Evolutionary conservation across 192 early-diverging fungal genomes (phyloP).

Genomic region (Coemansia guatemalensis): DNA sequence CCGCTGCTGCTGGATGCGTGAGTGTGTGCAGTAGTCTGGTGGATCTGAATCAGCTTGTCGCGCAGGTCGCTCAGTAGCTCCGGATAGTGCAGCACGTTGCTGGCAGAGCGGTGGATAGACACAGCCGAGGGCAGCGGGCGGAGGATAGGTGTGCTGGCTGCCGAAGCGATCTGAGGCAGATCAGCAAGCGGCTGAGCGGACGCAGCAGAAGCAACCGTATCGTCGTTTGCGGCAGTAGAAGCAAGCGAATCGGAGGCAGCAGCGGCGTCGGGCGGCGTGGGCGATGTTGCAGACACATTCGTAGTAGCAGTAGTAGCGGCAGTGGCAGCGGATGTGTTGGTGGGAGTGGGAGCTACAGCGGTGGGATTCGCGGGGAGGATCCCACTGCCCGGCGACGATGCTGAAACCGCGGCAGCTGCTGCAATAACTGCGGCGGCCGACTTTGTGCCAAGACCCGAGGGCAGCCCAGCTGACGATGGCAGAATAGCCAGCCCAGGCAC

Average conservation of each 20-base stretch:
- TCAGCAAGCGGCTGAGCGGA: conserved; percentile 2
- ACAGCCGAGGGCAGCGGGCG: conserved; percentile 19
- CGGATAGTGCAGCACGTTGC: conserved; percentile 55
- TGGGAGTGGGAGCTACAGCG: no score
- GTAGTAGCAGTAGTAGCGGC: conserved; percentile 9
- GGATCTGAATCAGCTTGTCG: conserved; percentile 49
- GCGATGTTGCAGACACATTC: conserved; percentile 8
- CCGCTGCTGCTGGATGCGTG: conserved; percentile 32
- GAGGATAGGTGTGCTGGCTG: conserved; percentile 42
- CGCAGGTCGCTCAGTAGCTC: conserved; percentile 54
- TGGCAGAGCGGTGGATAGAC: conserved; percentile 50
- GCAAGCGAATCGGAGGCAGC: conserved; percentile 14
- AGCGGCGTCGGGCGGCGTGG: conserved; percentile 5
- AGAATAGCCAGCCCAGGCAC: conserved; percentile 41
- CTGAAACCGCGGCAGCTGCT: conserved; percentile 26
- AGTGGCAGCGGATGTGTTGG: conserved; percentile 2
- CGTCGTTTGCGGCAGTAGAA: conserved; percentile 11
- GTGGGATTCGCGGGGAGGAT: conserved; percentile 1
- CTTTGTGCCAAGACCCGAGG: conserved; percentile 47
- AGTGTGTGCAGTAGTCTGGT: conserved; percentile 27
- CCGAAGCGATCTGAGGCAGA: conserved; percentile 26
- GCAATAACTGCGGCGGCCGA: conserved; percentile 45
- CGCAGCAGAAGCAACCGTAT: background rate
- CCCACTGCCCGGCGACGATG: conserved; percentile 7
- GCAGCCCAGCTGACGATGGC: conserved; percentile 48